Evolutionary conservation across 1,284 basidiomycete genomes (phyloP), one percentile per base, ranked within the genome.

Genomic region (Tylopilus orsonianus): DNA sequence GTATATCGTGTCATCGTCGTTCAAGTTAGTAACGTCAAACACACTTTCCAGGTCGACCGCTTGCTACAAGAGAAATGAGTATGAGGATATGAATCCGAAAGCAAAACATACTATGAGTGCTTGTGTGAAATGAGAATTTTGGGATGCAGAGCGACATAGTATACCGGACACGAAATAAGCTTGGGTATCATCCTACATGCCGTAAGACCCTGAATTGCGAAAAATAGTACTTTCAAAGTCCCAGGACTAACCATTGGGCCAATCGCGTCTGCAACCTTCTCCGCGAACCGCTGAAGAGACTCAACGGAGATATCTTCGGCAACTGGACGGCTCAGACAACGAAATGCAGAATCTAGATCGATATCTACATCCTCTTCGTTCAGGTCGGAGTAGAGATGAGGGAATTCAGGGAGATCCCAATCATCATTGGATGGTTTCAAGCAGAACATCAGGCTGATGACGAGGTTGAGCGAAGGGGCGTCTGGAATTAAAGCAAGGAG

Each of bases 391-490:
- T 83, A 80, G 14, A 88, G 58, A 61, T 83, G 78, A 0, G 87
- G 87, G 59, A 88, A 90, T 13, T 81, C 78, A 2, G 79, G 78
- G 32, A 80, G 68, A 52, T 89, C 86, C 86, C 87, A 89, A 53
- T 89, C 85, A 18, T 87, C 83, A 53, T 80, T 77, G 10, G 77
- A 71, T 1, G 85, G 84, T 59, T 90, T 90, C 45, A 90, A 66
- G 60, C 86, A 88, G 54, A 88, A 84, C 74, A 88, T 81, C 12
- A 89, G 71, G 23, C 83, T 76, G 33, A 84, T 75, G 35, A 85
- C 74, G 12, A 87, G 74, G 6, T 77, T 68, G 2, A 90, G 72
- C 1, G 79, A 72, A 2, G 85, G 84, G 0, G 81, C 68, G 33
- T 79, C 71, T 9, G 82, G 79, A 18, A 87, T 79, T 19, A 85